phyloP scores from a whole-genome alignment of 306 rosid genomes.

The Mimosa pudica region DNA sequence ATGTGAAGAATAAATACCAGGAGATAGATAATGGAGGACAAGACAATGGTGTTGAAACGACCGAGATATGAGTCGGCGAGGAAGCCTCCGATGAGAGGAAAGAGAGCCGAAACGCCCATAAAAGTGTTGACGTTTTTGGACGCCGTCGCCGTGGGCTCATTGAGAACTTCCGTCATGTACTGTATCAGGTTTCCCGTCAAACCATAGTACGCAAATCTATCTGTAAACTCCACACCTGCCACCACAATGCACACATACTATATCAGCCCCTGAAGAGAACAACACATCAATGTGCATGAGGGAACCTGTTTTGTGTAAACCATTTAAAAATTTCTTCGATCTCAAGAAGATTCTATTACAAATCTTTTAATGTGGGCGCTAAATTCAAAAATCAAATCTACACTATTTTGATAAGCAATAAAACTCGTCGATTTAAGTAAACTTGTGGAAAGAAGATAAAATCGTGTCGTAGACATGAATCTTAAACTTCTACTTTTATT shows the following conservation, averaged over 20 bases:
- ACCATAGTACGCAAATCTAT: conserved; percentile 55
- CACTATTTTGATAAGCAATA: too few relatives aligned
- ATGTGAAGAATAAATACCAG: neutral
- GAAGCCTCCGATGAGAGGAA: conserved; percentile 53
- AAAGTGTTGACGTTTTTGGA: conserved; percentile 63
- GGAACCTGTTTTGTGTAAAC: too few relatives aligned
- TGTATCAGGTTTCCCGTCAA: conserved; percentile 43
- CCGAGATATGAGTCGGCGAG: conserved; percentile 57
- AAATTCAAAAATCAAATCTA: too few relatives aligned
- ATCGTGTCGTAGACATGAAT: too few relatives aligned
- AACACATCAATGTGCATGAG: too few relatives aligned
- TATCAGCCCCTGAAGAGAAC: too few relatives aligned
- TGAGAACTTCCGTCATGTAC: conserved; percentile 46
- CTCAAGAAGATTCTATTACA: too few relatives aligned
- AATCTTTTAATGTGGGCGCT: too few relatives aligned
- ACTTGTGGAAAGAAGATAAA: too few relatives aligned
- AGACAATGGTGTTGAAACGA: conserved; percentile 53
- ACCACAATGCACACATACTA: neutral
- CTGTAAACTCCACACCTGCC: conserved; percentile 49
- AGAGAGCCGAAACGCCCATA: conserved; percentile 54
- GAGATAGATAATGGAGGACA: conserved; percentile 38
- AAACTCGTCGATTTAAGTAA: too few relatives aligned
- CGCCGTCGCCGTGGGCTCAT: conserved; percentile 48
- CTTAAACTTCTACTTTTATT: too few relatives aligned
- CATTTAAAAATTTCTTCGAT: too few relatives aligned